Evolutionary conservation across 225 moss, liverwort and hornwort genomes (phyloP).

Genomic region (Straminergon stramineum): DNA sequence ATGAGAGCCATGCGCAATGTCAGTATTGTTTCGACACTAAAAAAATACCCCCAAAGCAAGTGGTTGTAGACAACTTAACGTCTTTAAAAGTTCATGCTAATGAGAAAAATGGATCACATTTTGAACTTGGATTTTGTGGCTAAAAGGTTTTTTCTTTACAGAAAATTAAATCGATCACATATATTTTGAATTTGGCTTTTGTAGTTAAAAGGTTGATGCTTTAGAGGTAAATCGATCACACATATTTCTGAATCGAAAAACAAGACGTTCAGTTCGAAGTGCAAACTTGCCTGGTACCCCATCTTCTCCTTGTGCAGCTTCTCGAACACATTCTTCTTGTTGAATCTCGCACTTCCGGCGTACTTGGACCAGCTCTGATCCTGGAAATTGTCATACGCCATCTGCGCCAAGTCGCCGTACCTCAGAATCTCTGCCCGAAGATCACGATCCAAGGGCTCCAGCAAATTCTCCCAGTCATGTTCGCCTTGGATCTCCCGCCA

Average conservation of each 20-base stretch:
- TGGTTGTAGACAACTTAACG: neutral
- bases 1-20: neutral
- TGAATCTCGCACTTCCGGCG: conserved; percentile 45
- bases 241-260: neutral
- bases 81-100: neutral
- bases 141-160: neutral
- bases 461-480: conserved; percentile 40
- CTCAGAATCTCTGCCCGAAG: conserved; percentile 36
- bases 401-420: conserved; percentile 57
- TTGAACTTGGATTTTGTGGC: neutral
- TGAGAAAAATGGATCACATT: neutral
- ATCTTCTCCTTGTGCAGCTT: conserved; percentile 6
- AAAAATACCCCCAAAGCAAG: neutral
- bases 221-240: neutral
- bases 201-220: neutral
- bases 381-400: conserved; percentile 64
- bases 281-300: conserved; percentile 30
- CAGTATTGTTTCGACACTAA: neutral
- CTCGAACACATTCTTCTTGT: conserved; percentile 16
- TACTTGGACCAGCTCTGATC: conserved; percentile 24
- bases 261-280: neutral
- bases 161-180: neutral
- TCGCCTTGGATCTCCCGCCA: conserved; percentile 59
- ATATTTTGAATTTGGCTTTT: neutral
- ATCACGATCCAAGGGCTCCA: conserved; percentile 37